Evolutionary conservation across 2,329 filamentous ascomycete species (phyloP).

Genomic region (Trichoderma asperellum): DNA sequence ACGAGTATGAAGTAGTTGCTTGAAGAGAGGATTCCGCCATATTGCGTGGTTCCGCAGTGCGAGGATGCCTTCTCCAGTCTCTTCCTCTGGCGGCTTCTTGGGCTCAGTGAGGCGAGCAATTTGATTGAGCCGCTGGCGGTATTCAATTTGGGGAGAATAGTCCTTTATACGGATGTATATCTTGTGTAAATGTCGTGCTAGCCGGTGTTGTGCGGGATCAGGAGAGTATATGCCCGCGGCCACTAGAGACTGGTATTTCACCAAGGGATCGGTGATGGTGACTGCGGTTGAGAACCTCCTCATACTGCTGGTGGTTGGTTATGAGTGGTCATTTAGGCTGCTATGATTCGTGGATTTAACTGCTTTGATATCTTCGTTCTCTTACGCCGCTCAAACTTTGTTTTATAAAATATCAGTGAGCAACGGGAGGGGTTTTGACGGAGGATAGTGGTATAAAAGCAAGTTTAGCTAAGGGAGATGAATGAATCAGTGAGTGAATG

Average conservation of each 20-base stretch:
- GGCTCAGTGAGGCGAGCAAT: slow-evolving; percentile 54
- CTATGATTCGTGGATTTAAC: background rate
- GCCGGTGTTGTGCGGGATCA: slow-evolving; percentile 72
- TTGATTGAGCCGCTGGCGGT: slow-evolving; percentile 66
- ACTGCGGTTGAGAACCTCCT: slow-evolving; percentile 53
- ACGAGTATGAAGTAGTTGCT: slow-evolving; percentile 60
- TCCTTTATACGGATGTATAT: slow-evolving; percentile 77
- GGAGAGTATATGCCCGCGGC: slow-evolving; percentile 68
- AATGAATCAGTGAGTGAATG: background rate
- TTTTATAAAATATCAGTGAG: background rate
- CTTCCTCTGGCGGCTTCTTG: slow-evolving; percentile 36
- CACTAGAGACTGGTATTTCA: slow-evolving; percentile 74
- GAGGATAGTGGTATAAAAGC: background rate
- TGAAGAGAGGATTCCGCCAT: slow-evolving; percentile 61
- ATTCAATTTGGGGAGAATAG: slow-evolving; percentile 74
- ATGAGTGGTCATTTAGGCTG: background rate
- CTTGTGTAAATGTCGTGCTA: slow-evolving; percentile 77
- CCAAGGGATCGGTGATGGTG: slow-evolving; percentile 71
- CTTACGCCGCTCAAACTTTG: background rate
- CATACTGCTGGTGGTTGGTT: slow-evolving; percentile 31
- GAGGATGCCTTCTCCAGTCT: slow-evolving; percentile 44
- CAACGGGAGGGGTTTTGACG: background rate
- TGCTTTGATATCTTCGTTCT: background rate
- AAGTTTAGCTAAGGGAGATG: background rate
- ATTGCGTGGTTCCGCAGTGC: slow-evolving; percentile 60